A percentile compares a stretch with the other conserved stretches of the same genome.
Evolutionary conservation across 2,329 filamentous ascomycete genomes (phyloP).

Genomic region (Colletotrichum phormii): DNA sequence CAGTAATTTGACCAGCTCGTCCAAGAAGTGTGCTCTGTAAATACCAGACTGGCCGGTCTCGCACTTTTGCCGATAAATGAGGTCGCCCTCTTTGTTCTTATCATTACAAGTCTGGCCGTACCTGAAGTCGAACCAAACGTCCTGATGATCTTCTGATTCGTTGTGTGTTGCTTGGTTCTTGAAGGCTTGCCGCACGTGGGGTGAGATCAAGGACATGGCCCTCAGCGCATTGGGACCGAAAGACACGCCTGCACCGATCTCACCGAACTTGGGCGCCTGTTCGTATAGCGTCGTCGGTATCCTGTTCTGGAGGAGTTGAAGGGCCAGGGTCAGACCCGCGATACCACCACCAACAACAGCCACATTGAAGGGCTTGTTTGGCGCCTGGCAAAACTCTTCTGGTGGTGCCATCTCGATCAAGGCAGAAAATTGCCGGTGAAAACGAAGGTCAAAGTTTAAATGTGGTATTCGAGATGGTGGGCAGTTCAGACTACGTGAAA

Average conservation of each 20-base stretch:
- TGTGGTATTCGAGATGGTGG: not conserved
- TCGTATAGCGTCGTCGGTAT: slow-evolving; percentile 60
- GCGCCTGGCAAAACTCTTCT: slow-evolving; percentile 17
- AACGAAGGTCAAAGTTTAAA: not conserved
- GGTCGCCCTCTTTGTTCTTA: slow-evolving; percentile 13
- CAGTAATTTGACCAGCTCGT: slow-evolving; percentile 52
- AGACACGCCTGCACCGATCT: slow-evolving; percentile 64
- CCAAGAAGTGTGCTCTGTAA: slow-evolving; percentile 41
- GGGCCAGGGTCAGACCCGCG: slow-evolving; percentile 60
- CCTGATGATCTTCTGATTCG: slow-evolving; percentile 26
- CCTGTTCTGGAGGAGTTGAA: slow-evolving; percentile 54
- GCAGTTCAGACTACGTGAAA: not conserved
- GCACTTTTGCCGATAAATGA: slow-evolving; percentile 17
- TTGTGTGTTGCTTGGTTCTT: slow-evolving; percentile 43
- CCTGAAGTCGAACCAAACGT: slow-evolving; percentile 39
- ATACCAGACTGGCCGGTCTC: slow-evolving; percentile 23
- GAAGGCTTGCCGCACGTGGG: slow-evolving; percentile 50
- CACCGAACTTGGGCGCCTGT: slow-evolving; percentile 53
- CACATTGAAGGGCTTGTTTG: slow-evolving; percentile 41
- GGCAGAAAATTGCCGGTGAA: not conserved
- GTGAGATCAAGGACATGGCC: slow-evolving; percentile 49
- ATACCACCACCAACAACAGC: slow-evolving; percentile 65
- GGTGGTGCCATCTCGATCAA: slow-evolving; percentile 21
- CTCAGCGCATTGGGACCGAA: slow-evolving; percentile 63
- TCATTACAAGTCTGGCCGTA: slow-evolving; percentile 37